Base-by-base conservation (phyloP, 768 basidiomycete species). In the Grammothele lineata region DNA sequence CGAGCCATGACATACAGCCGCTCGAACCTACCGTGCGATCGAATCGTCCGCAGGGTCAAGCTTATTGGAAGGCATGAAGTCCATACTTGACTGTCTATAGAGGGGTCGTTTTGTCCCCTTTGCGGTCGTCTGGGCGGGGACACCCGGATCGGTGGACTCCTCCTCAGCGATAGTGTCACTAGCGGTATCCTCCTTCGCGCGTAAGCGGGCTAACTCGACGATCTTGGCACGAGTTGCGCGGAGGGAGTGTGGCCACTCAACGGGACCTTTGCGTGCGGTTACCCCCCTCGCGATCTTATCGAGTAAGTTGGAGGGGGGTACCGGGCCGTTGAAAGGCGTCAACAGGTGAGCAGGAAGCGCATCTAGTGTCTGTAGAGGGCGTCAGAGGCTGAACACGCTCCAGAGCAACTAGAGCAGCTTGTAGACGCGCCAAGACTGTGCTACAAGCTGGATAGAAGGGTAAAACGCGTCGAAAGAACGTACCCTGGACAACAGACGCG, bases 71-170 rank as follows among this genome's bases (percentile, higher is more conserved):
- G 75, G 77, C 66, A 92, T 79, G 54, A 89, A 90, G 60, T 92
- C 89, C 89, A 91, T 91, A 62, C 87, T 88, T 19, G 87, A 87
- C 69, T 88, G 87, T 48, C 85, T 74, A 66, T 87, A 87, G 21
- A 89, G 69, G 15, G 81, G 81, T 15, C 81, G 77, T 45, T 71
- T 72, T 27, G 63, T 66, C 40, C 76, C 68, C 30, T 73, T 72
- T 60, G 76, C 76, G 36, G 76, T 76, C 4, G 74, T 75, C 40
- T 62, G 61, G 47, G 74, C 71, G 25, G 76, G 65, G 22, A 74
- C 69, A 37, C 75, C 78, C 56, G 59, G 33, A 56, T 69, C 68
- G 47, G 61, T 65, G 37, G 60, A 59, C 34, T 78, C 80, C 56
- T 83, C 83, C 38, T 70, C 68, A 32, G 72, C 70, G 49, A 71